phyloP scores from a whole-genome alignment of 2,329 filamentous ascomycete genomes.

The Paecilomyces formosus region DNA sequence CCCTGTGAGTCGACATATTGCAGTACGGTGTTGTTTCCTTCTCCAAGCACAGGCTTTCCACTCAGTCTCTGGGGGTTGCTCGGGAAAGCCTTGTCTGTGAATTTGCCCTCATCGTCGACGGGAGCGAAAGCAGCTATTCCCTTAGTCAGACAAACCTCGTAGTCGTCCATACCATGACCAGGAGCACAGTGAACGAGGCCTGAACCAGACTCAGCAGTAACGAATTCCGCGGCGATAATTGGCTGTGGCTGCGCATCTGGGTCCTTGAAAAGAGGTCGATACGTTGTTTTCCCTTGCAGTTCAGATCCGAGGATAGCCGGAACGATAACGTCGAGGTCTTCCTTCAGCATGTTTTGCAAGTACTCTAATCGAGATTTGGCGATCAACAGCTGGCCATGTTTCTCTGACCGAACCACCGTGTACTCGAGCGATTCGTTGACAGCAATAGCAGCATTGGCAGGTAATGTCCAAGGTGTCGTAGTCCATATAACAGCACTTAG shows the following conservation, averaged over 20 bases:
- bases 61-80: slow-evolving; percentile 58
- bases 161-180: slow-evolving; percentile 95
- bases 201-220: slow-evolving; percentile 82
- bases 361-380: slow-evolving; percentile 62
- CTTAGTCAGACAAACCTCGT: slow-evolving; percentile 65
- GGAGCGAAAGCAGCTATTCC: slow-evolving; percentile 72
- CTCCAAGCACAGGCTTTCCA: slow-evolving; percentile 64
- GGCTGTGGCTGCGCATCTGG: slow-evolving; percentile 52
- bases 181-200: slow-evolving; percentile 93
- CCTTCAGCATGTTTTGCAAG: slow-evolving; percentile 45
- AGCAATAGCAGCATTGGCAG: slow-evolving; percentile 85
- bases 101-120: slow-evolving; percentile 72
- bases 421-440: slow-evolving; percentile 71
- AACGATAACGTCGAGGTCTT: slow-evolving; percentile 44
- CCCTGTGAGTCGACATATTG: slow-evolving; percentile 54
- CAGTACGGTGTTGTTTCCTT: slow-evolving; percentile 63
- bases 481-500: slow-evolving; percentile 93
- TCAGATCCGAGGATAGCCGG: slow-evolving; percentile 56
- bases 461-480: slow-evolving; percentile 94
- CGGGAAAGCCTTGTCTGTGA: slow-evolving; percentile 72
- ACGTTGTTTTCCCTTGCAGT: slow-evolving; percentile 55
- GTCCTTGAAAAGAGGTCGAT: slow-evolving; percentile 63
- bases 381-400: slow-evolving; percentile 58
- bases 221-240: slow-evolving; percentile 79
- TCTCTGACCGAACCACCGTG: slow-evolving; percentile 52